These are phyloP conservation scores for Coemansia sp. DNA, from an alignment of 192 early-diverging fungal species.

Conservation along the genomic window DNA sequence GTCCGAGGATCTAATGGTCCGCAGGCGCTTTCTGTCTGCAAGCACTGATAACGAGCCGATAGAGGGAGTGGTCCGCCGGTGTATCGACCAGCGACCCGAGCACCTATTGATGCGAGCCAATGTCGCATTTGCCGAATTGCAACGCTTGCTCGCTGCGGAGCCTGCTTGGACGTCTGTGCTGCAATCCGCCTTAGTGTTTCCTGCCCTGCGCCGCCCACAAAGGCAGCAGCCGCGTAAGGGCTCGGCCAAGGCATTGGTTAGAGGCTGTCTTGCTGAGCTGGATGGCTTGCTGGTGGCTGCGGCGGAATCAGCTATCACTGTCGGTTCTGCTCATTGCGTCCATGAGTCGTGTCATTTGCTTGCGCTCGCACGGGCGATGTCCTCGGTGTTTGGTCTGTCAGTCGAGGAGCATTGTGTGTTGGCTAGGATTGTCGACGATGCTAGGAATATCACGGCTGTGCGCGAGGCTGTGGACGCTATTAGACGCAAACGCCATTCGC, in stretches of 20 bases:
- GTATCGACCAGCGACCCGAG: conserved; percentile 34
- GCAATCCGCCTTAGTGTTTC: conserved; percentile 33
- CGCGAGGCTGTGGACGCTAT: conserved; percentile 40
- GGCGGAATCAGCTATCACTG: conserved; percentile 20
- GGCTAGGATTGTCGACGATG: conserved; percentile 31
- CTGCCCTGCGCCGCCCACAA: conserved; percentile 19
- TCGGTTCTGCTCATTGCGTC: conserved; percentile 42
- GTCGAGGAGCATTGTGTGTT: not conserved
- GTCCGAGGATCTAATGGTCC: conserved; percentile 24
- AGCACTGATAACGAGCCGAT: too few relatives aligned
- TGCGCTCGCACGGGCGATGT: conserved; percentile 24
- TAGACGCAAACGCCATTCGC: conserved; percentile 13
- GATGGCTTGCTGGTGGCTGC: conserved; percentile 21
- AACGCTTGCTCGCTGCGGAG: conserved; percentile 14
- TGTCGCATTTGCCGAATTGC: conserved; percentile 31
- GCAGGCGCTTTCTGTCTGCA: conserved; percentile 16
- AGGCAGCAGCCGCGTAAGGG: conserved; percentile 32
- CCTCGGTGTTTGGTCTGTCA: conserved; percentile 23
- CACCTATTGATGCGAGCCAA: conserved; percentile 34
- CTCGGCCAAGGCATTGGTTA: conserved; percentile 22
- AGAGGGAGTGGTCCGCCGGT: conserved; percentile 5
- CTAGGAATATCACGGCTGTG: conserved; percentile 39
- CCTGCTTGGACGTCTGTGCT: conserved; percentile 17
- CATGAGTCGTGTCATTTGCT: conserved; percentile 39
- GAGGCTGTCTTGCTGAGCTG: conserved; percentile 25